Conservation (phyloP, 1,284 basidiomycete genomes). For the Chalciporus sp. region DNA sequence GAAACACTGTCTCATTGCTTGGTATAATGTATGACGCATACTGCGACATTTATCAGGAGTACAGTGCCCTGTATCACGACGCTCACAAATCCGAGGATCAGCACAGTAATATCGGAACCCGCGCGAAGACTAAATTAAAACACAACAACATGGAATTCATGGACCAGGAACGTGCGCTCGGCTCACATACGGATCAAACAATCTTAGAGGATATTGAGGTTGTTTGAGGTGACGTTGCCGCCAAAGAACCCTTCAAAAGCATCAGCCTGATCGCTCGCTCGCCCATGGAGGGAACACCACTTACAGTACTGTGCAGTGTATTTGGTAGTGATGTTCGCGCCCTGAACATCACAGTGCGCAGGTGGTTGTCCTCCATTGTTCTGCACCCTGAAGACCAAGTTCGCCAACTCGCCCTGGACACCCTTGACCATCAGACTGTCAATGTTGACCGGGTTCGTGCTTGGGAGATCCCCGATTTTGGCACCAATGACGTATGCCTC, state of each 20-base stretch:
- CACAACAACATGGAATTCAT: neutral
- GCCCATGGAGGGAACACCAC: slow-evolving; percentile 8
- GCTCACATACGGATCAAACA: neutral
- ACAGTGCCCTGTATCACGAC: too few species aligned
- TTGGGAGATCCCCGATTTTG: slow-evolving; percentile 43
- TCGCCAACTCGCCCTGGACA: slow-evolving; percentile 52
- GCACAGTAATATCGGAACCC: too few species aligned
- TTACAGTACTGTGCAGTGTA: slow-evolving; percentile 56
- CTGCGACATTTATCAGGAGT: too few species aligned
- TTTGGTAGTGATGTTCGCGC: slow-evolving; percentile 44
- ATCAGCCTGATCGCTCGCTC: too few species aligned
- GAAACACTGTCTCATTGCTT: too few species aligned
- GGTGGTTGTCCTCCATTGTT: slow-evolving; percentile 68
- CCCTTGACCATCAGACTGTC: slow-evolving; percentile 57
- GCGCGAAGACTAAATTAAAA: too few species aligned
- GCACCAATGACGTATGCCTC: slow-evolving; percentile 52
- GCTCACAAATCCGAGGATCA: too few species aligned
- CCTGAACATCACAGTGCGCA: slow-evolving; percentile 47
- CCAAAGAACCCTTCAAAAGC: neutral
- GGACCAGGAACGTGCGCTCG: neutral
- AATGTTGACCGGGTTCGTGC: slow-evolving; percentile 53
- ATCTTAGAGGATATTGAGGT: neutral
- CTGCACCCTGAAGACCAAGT: slow-evolving; percentile 55
- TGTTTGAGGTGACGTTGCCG: neutral
- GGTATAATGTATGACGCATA: too few species aligned